A percentile compares a stretch with the other conserved stretches of the same genome.
Conservation (phyloP, 106 monocot genomes). For the Cymbidium sinense region DNA sequence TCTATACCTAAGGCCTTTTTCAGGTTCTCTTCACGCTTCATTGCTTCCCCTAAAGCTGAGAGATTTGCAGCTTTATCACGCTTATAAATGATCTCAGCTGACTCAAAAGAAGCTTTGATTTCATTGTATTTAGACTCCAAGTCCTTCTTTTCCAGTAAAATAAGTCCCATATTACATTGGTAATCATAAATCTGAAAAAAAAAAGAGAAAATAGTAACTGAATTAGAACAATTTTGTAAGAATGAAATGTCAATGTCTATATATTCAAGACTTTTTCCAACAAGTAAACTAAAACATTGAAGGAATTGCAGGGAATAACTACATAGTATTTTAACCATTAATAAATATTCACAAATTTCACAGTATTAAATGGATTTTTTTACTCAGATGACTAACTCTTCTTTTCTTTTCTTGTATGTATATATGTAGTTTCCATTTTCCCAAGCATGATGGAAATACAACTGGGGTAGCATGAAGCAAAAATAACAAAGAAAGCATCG, state of each 20-base stretch:
- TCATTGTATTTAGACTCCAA: conserved; percentile 65
- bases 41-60: conserved; percentile 63
- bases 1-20: conserved; percentile 63
- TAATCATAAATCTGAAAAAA: conserved; percentile 73
- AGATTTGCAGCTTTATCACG: conserved; percentile 44
- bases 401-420: too few species aligned
- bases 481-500: neutral
- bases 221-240: neutral
- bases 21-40: conserved; percentile 59
- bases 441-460: neutral
- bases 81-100: conserved; percentile 40
- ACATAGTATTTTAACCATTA: neutral
- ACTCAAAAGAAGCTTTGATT: conserved; percentile 48
- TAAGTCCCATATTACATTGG: conserved; percentile 84
- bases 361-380: neutral
- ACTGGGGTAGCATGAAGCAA: neutral
- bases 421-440: neutral
- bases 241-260: neutral
- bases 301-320: neutral
- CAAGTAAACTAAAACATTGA: neutral
- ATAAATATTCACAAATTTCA: neutral
- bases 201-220: neutral
- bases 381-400: neutral
- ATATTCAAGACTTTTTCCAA: too few species aligned
- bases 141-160: conserved; percentile 73